Conservation (phyloP, 805 yeast species). For the Kurtzmaniella fragi region DNA sequence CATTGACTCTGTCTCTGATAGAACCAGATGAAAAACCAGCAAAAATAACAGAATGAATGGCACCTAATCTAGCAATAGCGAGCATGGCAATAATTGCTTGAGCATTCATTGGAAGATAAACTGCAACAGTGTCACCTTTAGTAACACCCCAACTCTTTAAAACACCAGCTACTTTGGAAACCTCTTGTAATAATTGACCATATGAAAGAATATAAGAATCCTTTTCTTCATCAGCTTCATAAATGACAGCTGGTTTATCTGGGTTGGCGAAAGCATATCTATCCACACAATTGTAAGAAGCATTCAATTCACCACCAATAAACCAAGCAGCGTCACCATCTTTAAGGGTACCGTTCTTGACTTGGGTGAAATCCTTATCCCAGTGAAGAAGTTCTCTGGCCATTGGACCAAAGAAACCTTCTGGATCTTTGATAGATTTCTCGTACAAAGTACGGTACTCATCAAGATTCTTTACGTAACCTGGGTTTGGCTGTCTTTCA, state of each 20-base stretch:
- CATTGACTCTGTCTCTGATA: constrained; percentile 81
- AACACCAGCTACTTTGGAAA: constrained; percentile 81
- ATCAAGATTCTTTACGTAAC: constrained; percentile 56
- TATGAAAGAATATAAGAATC: constrained; percentile 74
- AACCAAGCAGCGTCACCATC: constrained; percentile 71
- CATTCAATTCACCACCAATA: constrained; percentile 87
- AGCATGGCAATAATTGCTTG: constrained; percentile 92
- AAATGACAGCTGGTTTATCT: constrained; percentile 75
- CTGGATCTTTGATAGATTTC: constrained; percentile 76
- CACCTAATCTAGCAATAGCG: constrained; percentile 92
- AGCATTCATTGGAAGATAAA: constrained; percentile 96
- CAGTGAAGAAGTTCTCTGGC: constrained; percentile 73
- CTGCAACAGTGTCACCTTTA: constrained; percentile 95
- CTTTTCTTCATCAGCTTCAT: constrained; percentile 88
- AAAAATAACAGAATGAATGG: constrained; percentile 91
- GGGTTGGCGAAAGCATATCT: constrained; percentile 90
- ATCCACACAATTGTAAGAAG: constrained; percentile 90
- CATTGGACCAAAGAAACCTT: constrained; percentile 68
- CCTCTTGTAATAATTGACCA: constrained; percentile 80
- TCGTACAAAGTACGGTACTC: constrained; percentile 68
- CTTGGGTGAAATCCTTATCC: constrained; percentile 73
- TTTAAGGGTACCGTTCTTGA: constrained; percentile 57
- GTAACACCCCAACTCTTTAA: constrained; percentile 79
- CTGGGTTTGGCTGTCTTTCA: constrained; percentile 54
- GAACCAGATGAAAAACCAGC: constrained; percentile 97